These are phyloP conservation scores for Penicillium silybi DNA, from an alignment of 495 filamentous ascomycete species.

Conservation along the genomic window DNA sequence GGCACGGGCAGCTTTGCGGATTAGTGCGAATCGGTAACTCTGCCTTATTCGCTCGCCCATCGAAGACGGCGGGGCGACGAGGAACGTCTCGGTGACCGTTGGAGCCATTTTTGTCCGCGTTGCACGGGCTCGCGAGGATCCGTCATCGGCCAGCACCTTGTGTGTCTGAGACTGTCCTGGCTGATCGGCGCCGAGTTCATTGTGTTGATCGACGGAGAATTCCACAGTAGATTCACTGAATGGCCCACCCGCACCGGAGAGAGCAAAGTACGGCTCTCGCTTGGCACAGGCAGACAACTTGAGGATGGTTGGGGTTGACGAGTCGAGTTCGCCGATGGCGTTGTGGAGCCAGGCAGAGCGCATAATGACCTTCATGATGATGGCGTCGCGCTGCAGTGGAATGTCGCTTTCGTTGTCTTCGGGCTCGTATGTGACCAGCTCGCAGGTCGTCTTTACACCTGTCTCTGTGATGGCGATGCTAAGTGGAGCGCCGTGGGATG, in stretches of 20 bases:
- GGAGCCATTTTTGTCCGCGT: conserved; percentile 46
- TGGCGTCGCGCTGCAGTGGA: conserved; percentile 71
- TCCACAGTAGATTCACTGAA: conserved; percentile 80
- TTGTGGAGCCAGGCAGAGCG: conserved; percentile 77
- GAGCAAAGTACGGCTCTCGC: conserved; percentile 63
- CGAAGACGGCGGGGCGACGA: conserved; percentile 40
- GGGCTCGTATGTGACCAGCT: conserved; percentile 85
- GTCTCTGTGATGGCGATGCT: conserved; percentile 77
- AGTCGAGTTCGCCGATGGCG: conserved; percentile 77
- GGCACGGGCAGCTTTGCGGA: conserved; percentile 76
- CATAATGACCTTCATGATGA: conserved; percentile 94
- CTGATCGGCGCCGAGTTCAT: conserved; percentile 12
- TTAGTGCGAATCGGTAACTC: conserved; percentile 74
- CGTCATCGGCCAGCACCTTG: conserved; percentile 34
- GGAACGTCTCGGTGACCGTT: conserved; percentile 48
- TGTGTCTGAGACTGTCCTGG: conserved; percentile 15
- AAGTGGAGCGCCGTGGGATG: conserved; percentile 66
- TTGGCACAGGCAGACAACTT: conserved; percentile 60
- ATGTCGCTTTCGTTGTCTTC: conserved; percentile 63
- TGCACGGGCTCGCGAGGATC: conserved; percentile 35
- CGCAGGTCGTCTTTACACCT: conserved; percentile 86
- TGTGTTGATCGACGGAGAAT: conserved; percentile 68
- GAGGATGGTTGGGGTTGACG: conserved; percentile 59
- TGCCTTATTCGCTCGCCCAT: conserved; percentile 39
- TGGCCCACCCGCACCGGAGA: conserved; percentile 65